Percentiles rank a stretch among this genome's conserved stretches.
Evolutionary conservation across 202 grass and related monocot genomes (phyloP).

Genomic region (Bolboschoenoplectus hybrid): DNA sequence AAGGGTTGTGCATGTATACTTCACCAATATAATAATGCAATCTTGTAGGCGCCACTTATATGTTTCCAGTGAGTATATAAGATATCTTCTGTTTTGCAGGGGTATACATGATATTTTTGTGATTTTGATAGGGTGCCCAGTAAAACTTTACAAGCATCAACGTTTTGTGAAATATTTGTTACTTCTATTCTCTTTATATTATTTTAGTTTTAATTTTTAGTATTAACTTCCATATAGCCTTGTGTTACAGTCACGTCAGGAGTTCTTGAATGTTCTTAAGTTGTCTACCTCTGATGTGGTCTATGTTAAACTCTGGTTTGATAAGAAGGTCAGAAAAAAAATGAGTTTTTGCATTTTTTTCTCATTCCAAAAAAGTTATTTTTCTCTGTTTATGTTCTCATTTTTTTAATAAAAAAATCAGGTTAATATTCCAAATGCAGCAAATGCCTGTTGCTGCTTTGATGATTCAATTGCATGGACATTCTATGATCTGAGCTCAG

Average conservation of each 20-base stretch:
- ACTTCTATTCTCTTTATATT: constrained; percentile 2
- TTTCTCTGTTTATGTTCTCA: constrained; percentile 6
- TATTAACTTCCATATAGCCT: constrained; percentile 55
- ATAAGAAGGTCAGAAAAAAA: constrained; percentile 62
- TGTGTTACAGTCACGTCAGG: constrained; percentile 57
- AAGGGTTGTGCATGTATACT: neutral
- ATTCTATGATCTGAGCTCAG: constrained; percentile 75
- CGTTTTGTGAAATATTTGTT: constrained; percentile 15
- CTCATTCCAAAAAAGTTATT: neutral
- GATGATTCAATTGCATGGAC: constrained; percentile 74
- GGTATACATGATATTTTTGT: constrained; percentile 16
- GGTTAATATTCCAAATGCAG: constrained; percentile 69
- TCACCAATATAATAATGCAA: neutral
- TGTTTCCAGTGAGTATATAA: neutral
- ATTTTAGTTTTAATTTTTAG: constrained; percentile 41
- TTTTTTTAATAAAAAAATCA: constrained; percentile 42
- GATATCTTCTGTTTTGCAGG: neutral
- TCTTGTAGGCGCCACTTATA: neutral
- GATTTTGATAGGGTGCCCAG: neutral
- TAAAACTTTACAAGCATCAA: constrained; percentile 5
- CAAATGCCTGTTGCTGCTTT: constrained; percentile 69
- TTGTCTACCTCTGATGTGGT: constrained; percentile 59
- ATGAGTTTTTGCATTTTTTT: neutral
- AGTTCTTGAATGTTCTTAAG: constrained; percentile 76
- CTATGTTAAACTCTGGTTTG: constrained; percentile 82